Evolutionary conservation across 2,329 filamentous ascomycete genomes (phyloP).

Genomic region (Xylariomycetidae sp.): DNA sequence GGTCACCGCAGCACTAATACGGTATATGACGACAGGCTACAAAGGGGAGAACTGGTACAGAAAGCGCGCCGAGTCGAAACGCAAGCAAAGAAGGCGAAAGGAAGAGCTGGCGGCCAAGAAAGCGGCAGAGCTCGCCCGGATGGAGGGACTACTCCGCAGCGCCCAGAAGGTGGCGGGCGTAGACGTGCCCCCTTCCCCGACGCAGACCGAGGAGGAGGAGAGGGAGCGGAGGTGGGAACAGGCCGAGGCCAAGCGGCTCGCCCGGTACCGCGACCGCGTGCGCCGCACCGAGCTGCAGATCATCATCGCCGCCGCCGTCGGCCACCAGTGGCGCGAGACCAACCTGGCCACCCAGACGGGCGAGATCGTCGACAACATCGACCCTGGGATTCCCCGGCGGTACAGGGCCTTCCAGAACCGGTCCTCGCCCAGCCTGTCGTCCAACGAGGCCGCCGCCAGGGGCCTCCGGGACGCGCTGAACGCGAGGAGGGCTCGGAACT

Average conservation of each 20-base stretch:
- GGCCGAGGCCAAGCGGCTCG: constrained; percentile 1
- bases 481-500: background rate
- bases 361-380: constrained; percentile 5
- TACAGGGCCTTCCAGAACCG: constrained; percentile 9
- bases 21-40: constrained; percentile 2
- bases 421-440: constrained; percentile 8
- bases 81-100: background rate
- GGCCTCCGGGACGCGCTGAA: constrained; percentile 11
- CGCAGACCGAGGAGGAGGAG: constrained; percentile 4
- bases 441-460: constrained; percentile 12
- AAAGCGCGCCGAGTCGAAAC: background rate
- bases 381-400: constrained; percentile 2
- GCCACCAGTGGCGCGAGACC: constrained; percentile 14
- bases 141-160: background rate
- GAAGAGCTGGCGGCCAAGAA: background rate
- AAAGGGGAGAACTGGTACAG: background rate
- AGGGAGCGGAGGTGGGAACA: constrained; percentile 1
- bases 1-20: no score
- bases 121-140: background rate
- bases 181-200: constrained; percentile 4
- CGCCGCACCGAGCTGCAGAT: constrained; percentile 15
- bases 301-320: constrained; percentile 15
- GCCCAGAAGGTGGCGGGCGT: background rate
- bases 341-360: constrained; percentile 8
- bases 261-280: constrained; percentile 9